Conservation (phyloP, 192 early-diverging fungal species). For the Jimgerdemannia flammicorona region DNA sequence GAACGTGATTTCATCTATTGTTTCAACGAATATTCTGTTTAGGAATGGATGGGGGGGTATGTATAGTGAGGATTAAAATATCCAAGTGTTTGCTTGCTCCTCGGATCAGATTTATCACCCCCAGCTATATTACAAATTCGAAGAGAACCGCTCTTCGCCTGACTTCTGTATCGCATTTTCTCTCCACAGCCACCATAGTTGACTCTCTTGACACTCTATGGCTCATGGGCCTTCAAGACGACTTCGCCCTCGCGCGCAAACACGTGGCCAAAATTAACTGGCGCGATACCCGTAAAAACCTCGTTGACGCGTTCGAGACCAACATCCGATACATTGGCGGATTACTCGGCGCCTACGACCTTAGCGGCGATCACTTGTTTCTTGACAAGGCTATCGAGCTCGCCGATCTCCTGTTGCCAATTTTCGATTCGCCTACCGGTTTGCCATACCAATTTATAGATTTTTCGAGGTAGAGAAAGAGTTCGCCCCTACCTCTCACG, state of each 20-base stretch:
- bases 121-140: too few species aligned
- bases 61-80: background rate
- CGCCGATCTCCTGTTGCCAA: conserved; percentile 62
- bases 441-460: conserved; percentile 65
- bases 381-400: conserved; percentile 69
- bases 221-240: conserved; percentile 77
- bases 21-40: background rate
- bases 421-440: conserved; percentile 73
- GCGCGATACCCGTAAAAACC: conserved; percentile 25
- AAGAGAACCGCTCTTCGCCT: too few species aligned
- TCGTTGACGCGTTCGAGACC: conserved; percentile 79
- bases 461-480: conserved; percentile 30
- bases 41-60: conserved; percentile 54
- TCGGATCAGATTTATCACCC: too few species aligned
- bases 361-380: conserved; percentile 65
- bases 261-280: conserved; percentile 64
- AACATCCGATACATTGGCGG: conserved; percentile 81
- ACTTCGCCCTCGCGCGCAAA: conserved; percentile 71
- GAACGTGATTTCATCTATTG: background rate
- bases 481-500: background rate
- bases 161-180: background rate
- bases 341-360: conserved; percentile 78
- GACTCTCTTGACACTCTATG: conserved; percentile 87
- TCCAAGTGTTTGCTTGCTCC: background rate
- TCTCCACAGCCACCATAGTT: conserved; percentile 62